These are phyloP conservation scores for Phlebiopsis gigantea DNA, from an alignment of 768 basidiomycete species.

Conservation along the genomic window DNA sequence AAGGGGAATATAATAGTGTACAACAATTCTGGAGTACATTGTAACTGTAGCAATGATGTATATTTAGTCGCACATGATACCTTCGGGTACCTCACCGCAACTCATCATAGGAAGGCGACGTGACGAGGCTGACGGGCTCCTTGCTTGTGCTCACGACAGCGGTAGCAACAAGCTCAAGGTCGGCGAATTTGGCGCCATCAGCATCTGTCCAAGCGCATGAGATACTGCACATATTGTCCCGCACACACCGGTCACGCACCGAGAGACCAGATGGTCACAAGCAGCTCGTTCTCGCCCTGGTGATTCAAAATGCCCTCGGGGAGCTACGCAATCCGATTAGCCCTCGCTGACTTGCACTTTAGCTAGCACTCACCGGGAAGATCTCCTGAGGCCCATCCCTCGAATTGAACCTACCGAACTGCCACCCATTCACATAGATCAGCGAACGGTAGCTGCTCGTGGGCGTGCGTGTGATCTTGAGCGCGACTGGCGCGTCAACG, in stretches of 20 bases:
- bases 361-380: constrained; percentile 11
- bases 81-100: neutral
- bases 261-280: constrained; percentile 22
- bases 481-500: constrained; percentile 22
- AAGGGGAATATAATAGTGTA: no score
- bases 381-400: constrained; percentile 16
- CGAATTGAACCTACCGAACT: constrained; percentile 23
- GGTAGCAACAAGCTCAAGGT: constrained; percentile 16
- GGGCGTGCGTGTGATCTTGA: constrained; percentile 18
- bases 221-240: neutral
- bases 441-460: constrained; percentile 19
- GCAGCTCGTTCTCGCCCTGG: constrained; percentile 21
- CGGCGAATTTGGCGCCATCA: constrained; percentile 17
- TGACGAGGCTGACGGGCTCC: constrained; percentile 3
- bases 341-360: neutral
- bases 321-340: constrained; percentile 10
- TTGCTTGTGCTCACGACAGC: constrained; percentile 15
- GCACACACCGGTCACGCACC: constrained; percentile 8
- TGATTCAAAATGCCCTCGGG: constrained; percentile 26
- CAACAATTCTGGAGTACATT: neutral
- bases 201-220: constrained; percentile 8
- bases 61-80: neutral
- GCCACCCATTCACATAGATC: constrained; percentile 29
- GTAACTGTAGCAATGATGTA: neutral
- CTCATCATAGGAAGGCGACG: constrained; percentile 7